Conservation (phyloP, 2,329 filamentous ascomycete species). For the Talaromyces amestolkiae region DNA sequence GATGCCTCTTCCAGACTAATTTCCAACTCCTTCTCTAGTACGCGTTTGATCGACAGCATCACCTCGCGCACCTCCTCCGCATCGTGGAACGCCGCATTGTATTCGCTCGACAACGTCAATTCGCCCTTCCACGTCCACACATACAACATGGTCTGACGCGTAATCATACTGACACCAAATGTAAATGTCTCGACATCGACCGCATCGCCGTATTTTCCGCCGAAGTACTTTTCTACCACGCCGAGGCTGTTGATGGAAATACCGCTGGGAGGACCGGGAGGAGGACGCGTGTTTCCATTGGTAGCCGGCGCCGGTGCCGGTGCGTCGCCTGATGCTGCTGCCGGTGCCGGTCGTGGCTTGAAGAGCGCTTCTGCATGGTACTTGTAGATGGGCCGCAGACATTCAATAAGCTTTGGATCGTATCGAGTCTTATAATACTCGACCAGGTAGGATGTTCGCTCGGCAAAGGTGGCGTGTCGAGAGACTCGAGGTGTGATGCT, state of each 20-base stretch:
- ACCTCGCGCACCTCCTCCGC: not conserved
- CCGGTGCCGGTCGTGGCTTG: not conserved
- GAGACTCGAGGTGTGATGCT: constrained; percentile 18
- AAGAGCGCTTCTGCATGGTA: constrained; percentile 17
- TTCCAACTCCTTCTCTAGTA: constrained; percentile 1
- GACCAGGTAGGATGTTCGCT: constrained; percentile 13
- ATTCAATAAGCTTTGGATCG: constrained; percentile 9
- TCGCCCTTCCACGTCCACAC: constrained; percentile 21
- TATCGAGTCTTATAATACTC: constrained; percentile 18
- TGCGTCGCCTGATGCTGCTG: not conserved
- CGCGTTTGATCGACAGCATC: not conserved
- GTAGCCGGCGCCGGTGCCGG: not conserved
- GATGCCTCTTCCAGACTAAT: not conserved
- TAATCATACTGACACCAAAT: constrained; percentile 23
- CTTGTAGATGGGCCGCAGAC: constrained; percentile 19
- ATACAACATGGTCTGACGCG: constrained; percentile 22
- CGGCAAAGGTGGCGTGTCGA: constrained; percentile 15
- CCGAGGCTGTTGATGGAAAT: constrained; percentile 20
- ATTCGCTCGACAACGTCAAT: constrained; percentile 21
- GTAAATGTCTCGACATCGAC: constrained; percentile 17
- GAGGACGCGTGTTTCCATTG: constrained; percentile 4
- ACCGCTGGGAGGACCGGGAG: constrained; percentile 18
- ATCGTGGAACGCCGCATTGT: constrained; percentile 22
- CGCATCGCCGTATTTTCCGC: not conserved
- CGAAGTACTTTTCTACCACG: constrained; percentile 18